Conservation (phyloP, 225 moss, liverwort and hornwort genomes). For the Polytrichum commune region DNA sequence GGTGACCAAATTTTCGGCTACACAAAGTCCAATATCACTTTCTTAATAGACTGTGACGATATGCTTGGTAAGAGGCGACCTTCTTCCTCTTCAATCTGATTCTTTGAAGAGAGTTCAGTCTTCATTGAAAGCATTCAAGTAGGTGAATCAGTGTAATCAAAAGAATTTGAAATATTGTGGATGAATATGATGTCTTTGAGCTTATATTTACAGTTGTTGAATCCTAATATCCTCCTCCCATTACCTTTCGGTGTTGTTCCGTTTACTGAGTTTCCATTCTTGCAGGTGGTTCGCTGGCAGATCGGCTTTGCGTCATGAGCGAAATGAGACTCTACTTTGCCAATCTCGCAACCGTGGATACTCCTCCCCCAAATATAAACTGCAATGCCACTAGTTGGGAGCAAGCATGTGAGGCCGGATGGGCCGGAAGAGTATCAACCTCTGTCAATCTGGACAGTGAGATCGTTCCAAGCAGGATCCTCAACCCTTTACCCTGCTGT, state of each 20-base stretch:
- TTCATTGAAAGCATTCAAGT: no score
- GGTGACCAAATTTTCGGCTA: slow-evolving; percentile 50
- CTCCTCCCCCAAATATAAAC: slow-evolving; percentile 50
- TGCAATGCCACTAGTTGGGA: slow-evolving; percentile 59
- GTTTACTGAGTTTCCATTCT: not conserved
- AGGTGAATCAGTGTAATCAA: no score
- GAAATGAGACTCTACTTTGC: slow-evolving; percentile 52
- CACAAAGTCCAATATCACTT: slow-evolving; percentile 18
- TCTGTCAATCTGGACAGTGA: slow-evolving; percentile 32
- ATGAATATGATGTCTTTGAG: no score
- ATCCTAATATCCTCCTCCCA: no score
- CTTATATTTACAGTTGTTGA: no score
- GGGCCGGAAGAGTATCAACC: slow-evolving; percentile 39
- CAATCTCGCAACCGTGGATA: slow-evolving; percentile 45
- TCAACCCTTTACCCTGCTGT: slow-evolving; percentile 65
- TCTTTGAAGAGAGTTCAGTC: not conserved
- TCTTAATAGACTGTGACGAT: slow-evolving; percentile 41
- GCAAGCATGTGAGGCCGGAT: slow-evolving; percentile 60
- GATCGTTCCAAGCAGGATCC: slow-evolving; percentile 29
- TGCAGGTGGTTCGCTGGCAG: slow-evolving; percentile 43
- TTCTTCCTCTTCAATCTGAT: not conserved
- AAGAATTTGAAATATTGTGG: no score
- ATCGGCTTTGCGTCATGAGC: slow-evolving; percentile 46
- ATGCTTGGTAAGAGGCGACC: slow-evolving; percentile 24
- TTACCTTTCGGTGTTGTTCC: no score